Conservation (phyloP, 1,139 yeast genomes). For the Waltiozyma solani region DNA sequence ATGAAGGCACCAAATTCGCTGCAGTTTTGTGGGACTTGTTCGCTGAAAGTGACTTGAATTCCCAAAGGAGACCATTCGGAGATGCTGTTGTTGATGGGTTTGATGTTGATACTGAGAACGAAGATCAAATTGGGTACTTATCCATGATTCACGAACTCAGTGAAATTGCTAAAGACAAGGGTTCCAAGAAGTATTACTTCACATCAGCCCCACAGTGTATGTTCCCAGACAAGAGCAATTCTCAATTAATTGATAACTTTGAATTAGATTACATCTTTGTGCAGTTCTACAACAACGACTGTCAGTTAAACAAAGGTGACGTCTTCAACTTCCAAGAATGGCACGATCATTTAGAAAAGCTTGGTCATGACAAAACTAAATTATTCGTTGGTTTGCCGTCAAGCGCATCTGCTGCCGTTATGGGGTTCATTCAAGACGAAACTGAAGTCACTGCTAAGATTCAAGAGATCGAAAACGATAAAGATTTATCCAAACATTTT, state of each 20-base stretch:
- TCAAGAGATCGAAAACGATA: conserved; percentile 5
- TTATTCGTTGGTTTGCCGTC: conserved; percentile 61
- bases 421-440: conserved; percentile 39
- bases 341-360: conserved; percentile 30
- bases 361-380: conserved; percentile 46
- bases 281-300: conserved; percentile 80
- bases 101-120: conserved; percentile 48
- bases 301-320: conserved; percentile 27
- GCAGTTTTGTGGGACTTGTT: conserved; percentile 61
- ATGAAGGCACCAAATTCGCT: conserved; percentile 53
- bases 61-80: conserved; percentile 52
- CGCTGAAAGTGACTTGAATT: conserved; percentile 38
- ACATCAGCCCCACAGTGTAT: conserved; percentile 88
- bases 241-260: conserved; percentile 42
- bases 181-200: conserved; percentile 41
- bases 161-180: conserved; percentile 2
- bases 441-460: conserved; percentile 22
- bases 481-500: conserved; percentile 26
- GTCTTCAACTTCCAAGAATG: conserved; percentile 65
- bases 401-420: conserved; percentile 41
- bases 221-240: conserved; percentile 65
- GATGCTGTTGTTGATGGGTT: conserved; percentile 48
- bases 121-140: conserved; percentile 38
- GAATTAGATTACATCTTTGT: conserved; percentile 65
- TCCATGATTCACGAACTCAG: conserved; percentile 36